Conservation (phyloP, 495 filamentous ascomycete genomes). For the Glutinoglossum americanum region DNA sequence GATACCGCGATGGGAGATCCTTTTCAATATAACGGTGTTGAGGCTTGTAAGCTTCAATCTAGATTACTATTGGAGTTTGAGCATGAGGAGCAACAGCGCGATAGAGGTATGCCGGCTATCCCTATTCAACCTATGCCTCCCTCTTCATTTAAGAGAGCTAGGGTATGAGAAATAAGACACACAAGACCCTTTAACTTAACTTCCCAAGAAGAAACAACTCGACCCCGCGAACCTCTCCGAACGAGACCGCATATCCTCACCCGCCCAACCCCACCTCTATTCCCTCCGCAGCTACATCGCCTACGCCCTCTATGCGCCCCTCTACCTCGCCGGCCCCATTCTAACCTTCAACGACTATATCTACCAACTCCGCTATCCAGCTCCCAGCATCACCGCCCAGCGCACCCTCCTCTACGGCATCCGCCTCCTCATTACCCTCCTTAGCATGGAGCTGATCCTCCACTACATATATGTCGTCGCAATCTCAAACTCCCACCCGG, state of each 20-base stretch:
- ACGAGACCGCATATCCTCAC: conserved; percentile 57
- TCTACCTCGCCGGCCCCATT: conserved; percentile 86
- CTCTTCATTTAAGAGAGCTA: background rate
- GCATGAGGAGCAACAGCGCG: conserved; percentile 38
- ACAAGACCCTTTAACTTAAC: conserved; percentile 26
- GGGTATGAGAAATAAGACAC: conserved; percentile 4
- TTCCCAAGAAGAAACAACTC: conserved; percentile 90
- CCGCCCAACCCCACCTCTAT: conserved; percentile 48
- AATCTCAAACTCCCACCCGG: conserved; percentile 60
- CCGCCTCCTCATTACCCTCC: conserved; percentile 57
- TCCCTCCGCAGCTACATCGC: conserved; percentile 67
- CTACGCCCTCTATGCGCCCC: conserved; percentile 74
- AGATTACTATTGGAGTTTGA: conserved; percentile 84
- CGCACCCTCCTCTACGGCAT: conserved; percentile 62
- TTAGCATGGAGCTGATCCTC: conserved; percentile 85
- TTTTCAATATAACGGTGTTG: conserved; percentile 93
- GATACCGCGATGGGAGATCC: conserved; percentile 73
- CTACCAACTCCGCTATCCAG: conserved; percentile 54
- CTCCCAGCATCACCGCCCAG: conserved; percentile 38
- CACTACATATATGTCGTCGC: conserved; percentile 89
- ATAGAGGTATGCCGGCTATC: conserved; percentile 49
- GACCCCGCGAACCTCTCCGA: conserved; percentile 73
- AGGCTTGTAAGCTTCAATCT: conserved; percentile 91
- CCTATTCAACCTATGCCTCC: background rate
- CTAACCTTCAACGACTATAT: conserved; percentile 97